Evolutionary conservation across 768 basidiomycete genomes (phyloP).

Genomic region (Leucosporidium scottii): DNA sequence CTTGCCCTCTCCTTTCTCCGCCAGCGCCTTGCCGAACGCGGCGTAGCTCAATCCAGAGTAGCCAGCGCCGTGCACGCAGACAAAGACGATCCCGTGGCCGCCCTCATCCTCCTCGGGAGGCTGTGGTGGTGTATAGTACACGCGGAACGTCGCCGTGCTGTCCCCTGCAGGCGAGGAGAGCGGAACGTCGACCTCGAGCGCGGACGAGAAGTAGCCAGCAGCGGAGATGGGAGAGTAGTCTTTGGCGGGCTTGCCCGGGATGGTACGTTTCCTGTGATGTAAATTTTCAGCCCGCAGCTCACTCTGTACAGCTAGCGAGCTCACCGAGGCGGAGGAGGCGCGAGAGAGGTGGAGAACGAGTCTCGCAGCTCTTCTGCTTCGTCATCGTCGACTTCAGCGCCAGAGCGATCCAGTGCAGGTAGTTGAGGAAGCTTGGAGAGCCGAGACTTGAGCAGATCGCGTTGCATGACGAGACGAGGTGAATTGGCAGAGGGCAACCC

Average conservation of each 20-base stretch:
- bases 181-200: slow-evolving; percentile 62
- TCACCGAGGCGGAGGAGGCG: background rate
- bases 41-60: slow-evolving; percentile 86
- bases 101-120: background rate
- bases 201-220: slow-evolving; percentile 65
- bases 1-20: slow-evolving; percentile 55
- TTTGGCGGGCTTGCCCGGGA: slow-evolving; percentile 40
- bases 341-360: slow-evolving; percentile 39
- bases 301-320: background rate
- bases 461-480: slow-evolving; percentile 63
- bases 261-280: slow-evolving; percentile 30
- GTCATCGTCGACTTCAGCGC: slow-evolving; percentile 43
- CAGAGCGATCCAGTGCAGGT: slow-evolving; percentile 42
- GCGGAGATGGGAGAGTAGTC: slow-evolving; percentile 70
- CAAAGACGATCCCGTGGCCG: slow-evolving; percentile 56
- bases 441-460: slow-evolving; percentile 68
- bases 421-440: slow-evolving; percentile 64
- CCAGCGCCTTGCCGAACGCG: slow-evolving; percentile 74
- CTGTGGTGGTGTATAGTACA: slow-evolving; percentile 64
- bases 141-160: slow-evolving; percentile 61
- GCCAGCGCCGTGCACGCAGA: slow-evolving; percentile 96
- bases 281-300: slow-evolving; percentile 15
- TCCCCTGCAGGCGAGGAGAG: slow-evolving; percentile 14
- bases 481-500: background rate
- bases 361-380: slow-evolving; percentile 56